Base-by-base conservation (phyloP, 768 basidiomycete genomes). In the Mycena belliarum region DNA sequence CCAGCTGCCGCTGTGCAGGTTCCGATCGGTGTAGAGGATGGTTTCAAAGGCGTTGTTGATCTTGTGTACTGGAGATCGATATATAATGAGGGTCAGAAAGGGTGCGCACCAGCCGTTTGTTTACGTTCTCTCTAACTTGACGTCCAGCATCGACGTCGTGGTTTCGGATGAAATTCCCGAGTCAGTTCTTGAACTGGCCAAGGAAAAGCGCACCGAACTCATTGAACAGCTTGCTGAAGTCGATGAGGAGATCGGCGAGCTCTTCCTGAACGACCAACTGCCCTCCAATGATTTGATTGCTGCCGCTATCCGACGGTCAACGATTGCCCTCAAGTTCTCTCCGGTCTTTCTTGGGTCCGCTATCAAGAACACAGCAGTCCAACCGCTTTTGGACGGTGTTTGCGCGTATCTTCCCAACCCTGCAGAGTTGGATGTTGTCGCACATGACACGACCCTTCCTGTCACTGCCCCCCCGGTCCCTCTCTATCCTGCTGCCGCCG, bases 291-390 rank as follows among this genome's bases (percentile, higher is more conserved):
- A 72, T 26, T 90, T 95, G 70, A 84, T 99, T 38, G 85, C 85
- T 6, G 80, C 79, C 26, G 96, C 95, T 18, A 88, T 99, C 64
- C 87, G 95, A 20, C 91, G 97, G 33, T 83, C 93, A 4, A 98
- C 97, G 1, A 82, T 93, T 65, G 75, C 80, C 12, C 86, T 94
- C 67, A 93, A 90, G 63, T 98, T 99, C 75, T 91, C 93, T 0
- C 97, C 97, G 1, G 97, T 99, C 51, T 97, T 98, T 76, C 78
- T 98, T 58, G 97, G 97, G 38, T 96, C 95, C 7, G 97, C 97
- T 0, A 89, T 98, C 68, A 98, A 97, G 79, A 99, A 99, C 72
- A 95, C 94, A 9, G 93, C 85, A 37, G 89, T 99, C 7, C 97
- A 99, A 69, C 87, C 93, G 18, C 80, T 98, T 53, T 80, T 99